Evolutionary conservation across 2,329 filamentous ascomycete species (phyloP), one percentile per base, ranked within the genome.

Genomic region (Seiridium cupressi): DNA sequence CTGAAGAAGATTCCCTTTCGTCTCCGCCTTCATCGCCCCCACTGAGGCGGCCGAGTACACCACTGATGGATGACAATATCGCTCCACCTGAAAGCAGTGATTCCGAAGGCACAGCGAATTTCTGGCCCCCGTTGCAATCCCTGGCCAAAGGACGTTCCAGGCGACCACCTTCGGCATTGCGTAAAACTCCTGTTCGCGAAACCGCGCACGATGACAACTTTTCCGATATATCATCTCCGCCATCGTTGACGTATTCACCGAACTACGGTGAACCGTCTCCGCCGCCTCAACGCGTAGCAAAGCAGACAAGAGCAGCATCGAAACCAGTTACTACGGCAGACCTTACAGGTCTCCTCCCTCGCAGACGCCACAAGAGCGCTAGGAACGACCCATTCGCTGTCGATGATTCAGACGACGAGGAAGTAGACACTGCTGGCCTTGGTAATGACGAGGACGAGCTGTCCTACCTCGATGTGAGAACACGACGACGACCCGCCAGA

Each of bases 201-300:
- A 4, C 38, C 3, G 49, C 31, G 11, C 49, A 36, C 6, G 70
- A 76, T 32, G 77, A 77, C 49, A 73, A 78, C 62, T 64, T 76
- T n/a, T 86, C 83, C 0, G 80, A 85, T 51, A 74, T 85, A 9
- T 89, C 87, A 1, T 89, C 86, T 2, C 87, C 86, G 0, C 87
- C 87, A 0, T 89, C 87, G 0, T 76, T 89, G 3, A 89, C 86
- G 3, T 86, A 89, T 67, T 89, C 87, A 0, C 87, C 87, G 38
- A 88, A 89, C 65, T 81, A 77, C 61, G 71, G 65, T 7, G 68
- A 73, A 1, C 68, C 69, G 11, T 67, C 70, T 5, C 70, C 70
- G 5, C 67, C 68, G 5, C 71, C 68, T 13, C 60, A 62, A 10
- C 18, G 18, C 18, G 18, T 26, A 70, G 64, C 51, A 64, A 65